These are phyloP conservation scores for Tetracladium marchalianum DNA, from an alignment of 495 filamentous ascomycete species.

Conservation along the genomic window DNA sequence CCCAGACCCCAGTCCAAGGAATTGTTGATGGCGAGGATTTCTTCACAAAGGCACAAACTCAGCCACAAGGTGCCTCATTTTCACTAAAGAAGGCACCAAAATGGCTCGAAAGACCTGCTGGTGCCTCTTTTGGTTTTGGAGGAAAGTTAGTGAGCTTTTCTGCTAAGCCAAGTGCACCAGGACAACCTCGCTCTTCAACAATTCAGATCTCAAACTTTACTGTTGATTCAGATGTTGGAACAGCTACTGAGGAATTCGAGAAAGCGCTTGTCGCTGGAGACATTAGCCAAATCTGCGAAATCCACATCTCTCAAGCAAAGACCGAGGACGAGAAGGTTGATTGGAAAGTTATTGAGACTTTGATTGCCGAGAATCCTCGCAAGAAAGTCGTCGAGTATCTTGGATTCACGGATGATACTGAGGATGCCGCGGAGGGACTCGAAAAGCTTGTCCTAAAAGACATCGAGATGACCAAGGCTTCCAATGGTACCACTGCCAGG, in stretches of 20 bases:
- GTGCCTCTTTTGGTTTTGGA: slow-evolving; percentile 91
- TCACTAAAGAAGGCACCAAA: slow-evolving; percentile 76
- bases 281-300: slow-evolving; percentile 68
- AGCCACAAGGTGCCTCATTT: slow-evolving; percentile 82
- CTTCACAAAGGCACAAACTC: slow-evolving; percentile 84
- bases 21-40: slow-evolving; percentile 88
- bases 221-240: slow-evolving; percentile 76
- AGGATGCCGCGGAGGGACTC: slow-evolving; percentile 34
- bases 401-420: slow-evolving; percentile 59
- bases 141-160: slow-evolving; percentile 81
- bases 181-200: slow-evolving; percentile 57
- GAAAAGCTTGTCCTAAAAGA: slow-evolving; percentile 23
- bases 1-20: slow-evolving; percentile 41
- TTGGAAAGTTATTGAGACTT: slow-evolving; percentile 87
- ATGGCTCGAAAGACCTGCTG: slow-evolving; percentile 80
- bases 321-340: slow-evolving; percentile 89
- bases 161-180: slow-evolving; percentile 41
- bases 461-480: slow-evolving; percentile 20
- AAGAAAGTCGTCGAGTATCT: slow-evolving; percentile 77
- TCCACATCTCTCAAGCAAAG: slow-evolving; percentile 58
- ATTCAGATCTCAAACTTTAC: slow-evolving; percentile 78
- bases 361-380: slow-evolving; percentile 71
- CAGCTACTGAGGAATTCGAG: slow-evolving; percentile 80
- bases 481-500: slow-evolving; percentile 32
- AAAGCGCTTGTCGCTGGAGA: slow-evolving; percentile 69